phyloP scores from a whole-genome alignment of 768 basidiomycete genomes.

The Amanita fuliginea region DNA sequence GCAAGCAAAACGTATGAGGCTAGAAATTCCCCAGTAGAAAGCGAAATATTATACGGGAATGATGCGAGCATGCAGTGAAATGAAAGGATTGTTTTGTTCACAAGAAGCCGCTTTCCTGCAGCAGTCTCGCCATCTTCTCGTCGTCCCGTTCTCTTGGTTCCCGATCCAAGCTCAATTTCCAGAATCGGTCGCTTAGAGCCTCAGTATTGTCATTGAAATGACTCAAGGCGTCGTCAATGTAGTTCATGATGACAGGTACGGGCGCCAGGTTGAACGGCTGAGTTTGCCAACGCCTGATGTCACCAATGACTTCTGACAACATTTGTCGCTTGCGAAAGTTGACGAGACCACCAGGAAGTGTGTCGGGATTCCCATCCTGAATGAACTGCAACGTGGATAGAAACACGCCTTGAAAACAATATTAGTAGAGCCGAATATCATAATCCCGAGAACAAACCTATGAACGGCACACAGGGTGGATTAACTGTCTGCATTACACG shows the following conservation, averaged over 20 bases:
- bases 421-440: constrained; percentile 5
- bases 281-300: constrained; percentile 94
- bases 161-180: constrained; percentile 74
- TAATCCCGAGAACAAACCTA: constrained; percentile 44
- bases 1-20: background rate
- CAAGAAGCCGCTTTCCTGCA: constrained; percentile 85
- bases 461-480: constrained; percentile 94
- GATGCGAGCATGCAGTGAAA: background rate
- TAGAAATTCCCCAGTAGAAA: background rate
- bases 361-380: constrained; percentile 91
- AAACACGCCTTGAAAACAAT: constrained; percentile 63
- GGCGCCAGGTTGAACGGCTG: constrained; percentile 77
- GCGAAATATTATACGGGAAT: background rate
- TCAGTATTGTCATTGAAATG: constrained; percentile 50
- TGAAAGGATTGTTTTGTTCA: constrained; percentile 21
- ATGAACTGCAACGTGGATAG: constrained; percentile 96
- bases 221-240: constrained; percentile 70
- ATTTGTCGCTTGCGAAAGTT: constrained; percentile 96
- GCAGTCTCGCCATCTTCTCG: constrained; percentile 87
- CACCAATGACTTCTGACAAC: constrained; percentile 92
- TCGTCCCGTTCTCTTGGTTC: constrained; percentile 95
- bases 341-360: constrained; percentile 65
- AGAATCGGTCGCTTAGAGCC: constrained; percentile 68
- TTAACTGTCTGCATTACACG: constrained; percentile 71
- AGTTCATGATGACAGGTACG: constrained; percentile 56